These are phyloP conservation scores for Entomortierella chlamydospora DNA, from an alignment of 192 early-diverging fungal species.

Conservation along the genomic window DNA sequence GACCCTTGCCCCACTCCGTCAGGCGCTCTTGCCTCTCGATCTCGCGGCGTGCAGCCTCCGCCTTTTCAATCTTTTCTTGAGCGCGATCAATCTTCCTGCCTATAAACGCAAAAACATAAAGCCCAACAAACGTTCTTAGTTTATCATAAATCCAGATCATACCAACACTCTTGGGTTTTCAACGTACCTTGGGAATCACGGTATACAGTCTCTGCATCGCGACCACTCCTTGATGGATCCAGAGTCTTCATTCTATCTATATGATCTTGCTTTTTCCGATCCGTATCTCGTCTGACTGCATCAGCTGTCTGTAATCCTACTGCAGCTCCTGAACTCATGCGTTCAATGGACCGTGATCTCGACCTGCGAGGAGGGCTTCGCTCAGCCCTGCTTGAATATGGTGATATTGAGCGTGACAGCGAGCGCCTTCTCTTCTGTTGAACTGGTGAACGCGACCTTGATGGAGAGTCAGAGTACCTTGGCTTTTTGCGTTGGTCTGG, in stretches of 20 bases:
- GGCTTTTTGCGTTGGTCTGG: background rate
- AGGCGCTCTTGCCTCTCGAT: conserved; percentile 64
- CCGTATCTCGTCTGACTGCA: conserved; percentile 23
- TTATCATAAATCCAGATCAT: no score
- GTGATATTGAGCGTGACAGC: conserved; percentile 28
- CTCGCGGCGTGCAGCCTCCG: conserved; percentile 50
- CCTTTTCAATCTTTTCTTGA: conserved; percentile 61
- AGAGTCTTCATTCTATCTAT: conserved; percentile 5
- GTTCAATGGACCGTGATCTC: conserved; percentile 18
- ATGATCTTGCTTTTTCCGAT: conserved; percentile 18
- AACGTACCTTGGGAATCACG: conserved; percentile 54
- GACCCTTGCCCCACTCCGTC: conserved; percentile 72
- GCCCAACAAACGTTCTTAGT: no score
- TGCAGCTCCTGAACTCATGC: conserved; percentile 30
- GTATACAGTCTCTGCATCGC: conserved; percentile 52
- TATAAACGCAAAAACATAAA: conserved; percentile 5
- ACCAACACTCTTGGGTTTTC: no score
- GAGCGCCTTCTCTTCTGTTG: conserved; percentile 30
- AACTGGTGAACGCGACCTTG: conserved; percentile 23
- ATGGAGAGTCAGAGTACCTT: conserved; percentile 8
- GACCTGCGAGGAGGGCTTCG: conserved; percentile 7
- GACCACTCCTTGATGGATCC: conserved; percentile 38
- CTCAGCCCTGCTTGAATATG: background rate
- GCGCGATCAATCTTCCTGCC: conserved; percentile 55
- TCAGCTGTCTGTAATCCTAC: conserved; percentile 45